Conservation (phyloP, 2,329 filamentous ascomycete genomes). For the Fusarium sp. region DNA sequence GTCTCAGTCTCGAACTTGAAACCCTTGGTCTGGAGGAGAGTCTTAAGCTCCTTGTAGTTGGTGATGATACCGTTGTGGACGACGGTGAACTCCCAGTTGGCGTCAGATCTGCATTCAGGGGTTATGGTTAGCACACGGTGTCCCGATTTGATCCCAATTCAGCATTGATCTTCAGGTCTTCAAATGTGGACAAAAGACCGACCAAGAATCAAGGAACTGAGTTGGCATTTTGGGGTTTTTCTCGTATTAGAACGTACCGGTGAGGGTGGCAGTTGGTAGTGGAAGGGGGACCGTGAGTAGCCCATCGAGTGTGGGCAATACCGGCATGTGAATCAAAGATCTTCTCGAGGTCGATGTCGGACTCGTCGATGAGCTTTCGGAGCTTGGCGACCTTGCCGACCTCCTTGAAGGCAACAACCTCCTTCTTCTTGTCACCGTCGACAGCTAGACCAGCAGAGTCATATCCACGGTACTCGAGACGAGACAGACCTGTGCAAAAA, state of each 20-base stretch:
- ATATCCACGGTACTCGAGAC: conserved; percentile 98
- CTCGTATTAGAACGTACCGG: conserved; percentile 69
- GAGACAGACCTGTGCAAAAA: conserved; percentile 76
- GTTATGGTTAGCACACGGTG: conserved; percentile 36
- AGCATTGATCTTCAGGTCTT: conserved; percentile 15
- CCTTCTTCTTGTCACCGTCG: conserved; percentile 98
- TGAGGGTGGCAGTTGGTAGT: conserved; percentile 98
- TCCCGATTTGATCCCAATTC: conserved; percentile 5
- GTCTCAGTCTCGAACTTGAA: conserved; percentile 99
- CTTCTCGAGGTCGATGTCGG: conserved; percentile 87
- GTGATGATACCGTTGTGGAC: conserved; percentile 99
- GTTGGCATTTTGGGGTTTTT: neutral
- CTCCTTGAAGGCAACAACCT: conserved; percentile 98
- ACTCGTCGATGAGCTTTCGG: conserved; percentile 88
- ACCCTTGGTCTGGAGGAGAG: conserved; percentile 90
- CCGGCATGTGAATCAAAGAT: conserved; percentile 97
- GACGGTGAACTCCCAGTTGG: conserved; percentile 94
- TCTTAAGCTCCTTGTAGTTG: conserved; percentile 99
- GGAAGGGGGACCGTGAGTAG: conserved; percentile 94
- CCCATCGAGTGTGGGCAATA: conserved; percentile 99
- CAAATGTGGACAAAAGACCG: neutral
- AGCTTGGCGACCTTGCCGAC: conserved; percentile 99
- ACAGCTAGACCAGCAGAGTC: conserved; percentile 96
- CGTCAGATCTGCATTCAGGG: conserved; percentile 76
- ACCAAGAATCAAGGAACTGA: neutral